Evolutionary conservation across 1,284 basidiomycete genomes (phyloP).

Genomic region (Trametes pubescens): DNA sequence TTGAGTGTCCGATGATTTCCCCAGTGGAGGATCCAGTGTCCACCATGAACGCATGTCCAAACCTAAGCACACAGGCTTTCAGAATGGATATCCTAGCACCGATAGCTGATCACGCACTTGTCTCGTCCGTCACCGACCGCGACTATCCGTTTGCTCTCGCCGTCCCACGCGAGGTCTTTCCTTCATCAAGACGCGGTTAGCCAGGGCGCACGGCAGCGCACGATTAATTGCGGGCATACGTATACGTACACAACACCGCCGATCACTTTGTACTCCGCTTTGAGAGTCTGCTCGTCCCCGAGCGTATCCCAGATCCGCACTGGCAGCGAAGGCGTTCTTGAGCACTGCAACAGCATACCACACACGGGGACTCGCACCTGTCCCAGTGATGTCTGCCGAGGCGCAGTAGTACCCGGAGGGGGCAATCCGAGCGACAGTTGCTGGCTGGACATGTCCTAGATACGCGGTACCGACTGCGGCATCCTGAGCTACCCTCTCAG

Average conservation of each 20-base stretch:
- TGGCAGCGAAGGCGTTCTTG: slow-evolving; percentile 38
- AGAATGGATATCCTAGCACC: too few relatives aligned
- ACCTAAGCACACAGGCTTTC: slow-evolving; percentile 53
- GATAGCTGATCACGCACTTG: slow-evolving; percentile 58
- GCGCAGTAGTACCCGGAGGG: slow-evolving; percentile 97
- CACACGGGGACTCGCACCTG: slow-evolving; percentile 55
- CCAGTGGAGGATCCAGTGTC: slow-evolving; percentile 91
- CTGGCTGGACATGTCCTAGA: slow-evolving; percentile 83
- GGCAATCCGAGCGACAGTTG: slow-evolving; percentile 91
- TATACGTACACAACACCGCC: slow-evolving; percentile 78
- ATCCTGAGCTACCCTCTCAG: slow-evolving; percentile 51
- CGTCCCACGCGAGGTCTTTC: slow-evolving; percentile 97
- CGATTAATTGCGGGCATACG: background rate
- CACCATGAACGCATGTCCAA: slow-evolving; percentile 89
- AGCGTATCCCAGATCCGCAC: slow-evolving; percentile 95
- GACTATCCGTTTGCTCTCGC: slow-evolving; percentile 95
- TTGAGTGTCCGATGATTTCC: slow-evolving; percentile 94
- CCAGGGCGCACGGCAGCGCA: background rate
- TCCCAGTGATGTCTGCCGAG: slow-evolving; percentile 84
- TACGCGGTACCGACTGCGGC: slow-evolving; percentile 67
- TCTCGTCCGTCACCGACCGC: slow-evolving; percentile 96
- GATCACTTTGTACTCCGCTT: slow-evolving; percentile 86
- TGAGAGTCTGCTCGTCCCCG: slow-evolving; percentile 87
- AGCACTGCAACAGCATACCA: background rate
- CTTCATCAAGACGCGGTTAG: slow-evolving; percentile 47